Percentiles rank a stretch among this genome's conserved stretches.
phyloP scores from a whole-genome alignment of 73 alveolate species.

The Paraurostyla sp. region DNA sequence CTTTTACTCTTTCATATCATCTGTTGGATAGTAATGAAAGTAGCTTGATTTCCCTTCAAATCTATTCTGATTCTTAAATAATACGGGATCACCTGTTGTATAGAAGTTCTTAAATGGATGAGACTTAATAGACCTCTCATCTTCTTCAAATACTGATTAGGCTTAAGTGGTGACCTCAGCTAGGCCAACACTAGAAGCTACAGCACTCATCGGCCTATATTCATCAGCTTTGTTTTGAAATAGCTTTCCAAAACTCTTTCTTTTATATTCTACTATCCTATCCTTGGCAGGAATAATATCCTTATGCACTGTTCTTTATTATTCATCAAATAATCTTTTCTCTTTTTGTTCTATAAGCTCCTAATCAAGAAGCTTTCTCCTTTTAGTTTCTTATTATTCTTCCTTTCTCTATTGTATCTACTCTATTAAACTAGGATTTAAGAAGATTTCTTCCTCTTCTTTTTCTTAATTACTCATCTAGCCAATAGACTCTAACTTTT shows the following conservation, averaged over 20 bases:
- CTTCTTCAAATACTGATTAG: conserved; percentile 33
- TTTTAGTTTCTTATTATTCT: background rate
- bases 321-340: conserved; percentile 22
- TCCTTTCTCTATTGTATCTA: background rate
- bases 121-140: conserved; percentile 5
- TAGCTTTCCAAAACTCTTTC: conserved; percentile 24
- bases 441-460: conserved; percentile 43
- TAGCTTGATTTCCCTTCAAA: conserved; percentile 68
- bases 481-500: conserved; percentile 43
- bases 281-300: conserved; percentile 58
- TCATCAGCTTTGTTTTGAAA: conserved; percentile 16
- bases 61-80: conserved; percentile 49
- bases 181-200: background rate
- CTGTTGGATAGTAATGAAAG: conserved; percentile 57
- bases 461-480: background rate
- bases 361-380: conserved; percentile 11
- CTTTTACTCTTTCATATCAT: conserved; percentile 53
- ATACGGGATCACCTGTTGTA: conserved; percentile 64
- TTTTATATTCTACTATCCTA: conserved; percentile 14
- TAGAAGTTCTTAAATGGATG: conserved; percentile 67
- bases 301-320: conserved; percentile 25
- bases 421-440: conserved; percentile 24
- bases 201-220: conserved; percentile 12
- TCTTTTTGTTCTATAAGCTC: background rate
- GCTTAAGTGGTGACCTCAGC: conserved; percentile 59